Evolutionary conservation across 2,329 filamentous ascomycete genomes (phyloP), one percentile per base, ranked within the genome.

Genomic region (Trichoderma oligosporum): DNA sequence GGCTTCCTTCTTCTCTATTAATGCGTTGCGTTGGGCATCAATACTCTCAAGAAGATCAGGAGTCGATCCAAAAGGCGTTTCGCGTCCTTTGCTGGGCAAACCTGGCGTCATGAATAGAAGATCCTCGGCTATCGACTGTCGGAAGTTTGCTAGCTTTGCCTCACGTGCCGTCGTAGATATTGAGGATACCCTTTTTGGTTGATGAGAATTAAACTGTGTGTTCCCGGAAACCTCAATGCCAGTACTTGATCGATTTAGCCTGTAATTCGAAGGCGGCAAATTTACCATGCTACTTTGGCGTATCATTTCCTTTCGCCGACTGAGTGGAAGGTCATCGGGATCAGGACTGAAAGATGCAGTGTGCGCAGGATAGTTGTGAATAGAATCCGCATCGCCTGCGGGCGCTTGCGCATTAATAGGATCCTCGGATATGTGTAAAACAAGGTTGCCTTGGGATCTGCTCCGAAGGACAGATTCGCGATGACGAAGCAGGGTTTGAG

Each of bases 321-420:
- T 87, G 16, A 94, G 77, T 0, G 89, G 86, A 62, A 93, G 77
- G 56, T 91, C 82, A 60, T 92, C 89, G 1, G 79, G 75, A 62
- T 83, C 81, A 16, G 74, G 66, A 18, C 67, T 68, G 7, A 68
- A 59, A 56, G 64, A 62, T 18, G 67, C 61, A 36, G 65, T 59
- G 51, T 71, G 67, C 56, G 67, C 65, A 12, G 69, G 60, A 56
- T 74, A 71, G 60, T 74, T 72, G 61, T 72, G 62, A 8, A 78
- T 51, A 4, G 74, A 75, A 2, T 71, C 73, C 3, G 74, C 69
- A 44, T 82, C 78, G 58, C 74, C 78, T 0, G 66, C 65, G 2
- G 70, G 57, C 31, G 68, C 62, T 20, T 68, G 63, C 7, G 55
- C 48, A 18, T 59, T 56, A 49, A 60, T 61, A 31, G 65, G 59